Base-by-base conservation (phyloP, 129 eudicot genomes). In the Pseudognaphalium luteoalbum region DNA sequence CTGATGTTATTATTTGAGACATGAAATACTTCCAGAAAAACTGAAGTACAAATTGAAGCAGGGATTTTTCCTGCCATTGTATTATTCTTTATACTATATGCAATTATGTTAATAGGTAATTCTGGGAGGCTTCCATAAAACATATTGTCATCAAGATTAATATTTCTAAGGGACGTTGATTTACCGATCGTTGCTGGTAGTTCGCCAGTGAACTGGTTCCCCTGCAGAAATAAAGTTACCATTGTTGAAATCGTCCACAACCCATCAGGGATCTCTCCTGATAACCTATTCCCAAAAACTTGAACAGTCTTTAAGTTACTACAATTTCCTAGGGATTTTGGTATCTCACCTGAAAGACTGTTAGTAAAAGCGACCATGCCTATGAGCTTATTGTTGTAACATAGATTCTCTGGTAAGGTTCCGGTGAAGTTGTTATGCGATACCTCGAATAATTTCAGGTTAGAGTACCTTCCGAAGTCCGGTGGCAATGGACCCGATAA, bases 391-490 rank as follows among this genome's bases (percentile, higher is more conserved):
- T 86, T 85, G 1, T 76, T 75, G 29, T 76, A 71, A 72, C 98
- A 92, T 16, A 92, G 59, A 78, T 77, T 42, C 22, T 81, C 81
- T 0, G 98, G 96, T 33, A 92, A 37, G 4, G 30, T 54, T 7
- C 98, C 96, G 0, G 60, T 51, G 65, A 92, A 81, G 4, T 59
- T 64, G 67, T 92, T 92, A 6, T 71, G 5, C 5, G 80, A 29
- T 0, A 92, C 89, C 59, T 92, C 82, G 22, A 92, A 87, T 1
- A 16, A 50, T 63, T 22, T 7, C 22, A 92, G 90, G 32, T 4
- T 83, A 0, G 98, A 92, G 76, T 81, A 82, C 76, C 78, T 70
- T 35, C 98, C 98, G 29, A 92, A 81, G 33, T 92, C 96, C 25
- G 83, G 90, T 6, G 98, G 91, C 73, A 92, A 30, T 54, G 34